Evolutionary conservation across 1,284 basidiomycete species (phyloP).

Genomic region (Moesziomyces aphidis): DNA sequence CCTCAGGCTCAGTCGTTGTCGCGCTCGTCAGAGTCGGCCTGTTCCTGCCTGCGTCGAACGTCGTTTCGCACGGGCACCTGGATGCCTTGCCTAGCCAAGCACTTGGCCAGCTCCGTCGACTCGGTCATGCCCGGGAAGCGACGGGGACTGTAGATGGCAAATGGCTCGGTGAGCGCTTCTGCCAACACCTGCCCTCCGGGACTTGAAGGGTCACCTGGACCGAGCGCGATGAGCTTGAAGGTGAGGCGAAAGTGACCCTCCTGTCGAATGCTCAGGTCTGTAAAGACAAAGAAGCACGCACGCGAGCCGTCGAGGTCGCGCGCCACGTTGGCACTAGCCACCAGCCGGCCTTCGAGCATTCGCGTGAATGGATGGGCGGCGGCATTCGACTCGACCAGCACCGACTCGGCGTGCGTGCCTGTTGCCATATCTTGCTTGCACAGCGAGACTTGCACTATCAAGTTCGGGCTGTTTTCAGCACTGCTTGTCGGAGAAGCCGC

Average conservation of each 20-base stretch:
- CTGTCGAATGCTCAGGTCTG: conserved; percentile 53
- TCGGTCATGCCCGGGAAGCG: conserved; percentile 52
- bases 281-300: conserved; percentile 55
- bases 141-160: conserved; percentile 43
- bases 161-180: conserved; percentile 31
- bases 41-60: conserved; percentile 23
- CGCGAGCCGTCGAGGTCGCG: conserved; percentile 41
- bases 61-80: conserved; percentile 55
- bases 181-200: conserved; percentile 34
- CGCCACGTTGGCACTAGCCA: conserved; percentile 44
- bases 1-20: background rate
- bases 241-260: conserved; percentile 39
- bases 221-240: conserved; percentile 45
- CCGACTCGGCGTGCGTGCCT: conserved; percentile 14
- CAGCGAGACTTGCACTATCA: conserved; percentile 40
- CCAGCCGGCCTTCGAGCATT: conserved; percentile 48
- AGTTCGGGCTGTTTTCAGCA: conserved; percentile 45
- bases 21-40: conserved; percentile 14
- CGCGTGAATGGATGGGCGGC: conserved; percentile 25
- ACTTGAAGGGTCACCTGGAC: background rate
- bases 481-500: conserved; percentile 6
- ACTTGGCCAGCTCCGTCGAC: conserved; percentile 50
- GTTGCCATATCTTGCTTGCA: conserved; percentile 23
- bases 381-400: conserved; percentile 38
- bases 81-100: conserved; percentile 48